A percentile compares a stretch with the other conserved stretches of the same genome.
Evolutionary conservation across 352 stramenopile species (phyloP).

Genomic region (Pythium periplocum): DNA sequence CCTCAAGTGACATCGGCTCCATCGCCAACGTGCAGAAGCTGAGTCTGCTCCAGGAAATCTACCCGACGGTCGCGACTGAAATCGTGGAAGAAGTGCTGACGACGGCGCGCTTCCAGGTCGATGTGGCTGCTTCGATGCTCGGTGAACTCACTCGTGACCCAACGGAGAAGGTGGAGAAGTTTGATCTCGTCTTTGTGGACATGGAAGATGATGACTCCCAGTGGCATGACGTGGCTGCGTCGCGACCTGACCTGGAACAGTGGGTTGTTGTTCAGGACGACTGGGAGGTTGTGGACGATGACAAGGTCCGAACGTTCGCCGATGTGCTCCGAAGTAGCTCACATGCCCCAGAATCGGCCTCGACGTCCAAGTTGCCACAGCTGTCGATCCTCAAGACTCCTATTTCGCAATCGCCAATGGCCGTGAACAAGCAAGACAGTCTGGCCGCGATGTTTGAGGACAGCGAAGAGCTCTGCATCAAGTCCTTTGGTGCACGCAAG

Average conservation of each 20-base stretch:
- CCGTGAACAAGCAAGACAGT: constrained; percentile 6
- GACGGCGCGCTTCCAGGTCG: constrained; percentile 59
- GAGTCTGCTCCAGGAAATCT: constrained; percentile 46
- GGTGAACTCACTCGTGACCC: constrained; percentile 36
- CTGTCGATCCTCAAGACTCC: neutral
- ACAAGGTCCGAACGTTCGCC: constrained; percentile 49
- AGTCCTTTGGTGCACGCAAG: constrained; percentile 62
- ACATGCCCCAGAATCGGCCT: constrained; percentile 1
- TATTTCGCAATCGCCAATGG: constrained; percentile 7
- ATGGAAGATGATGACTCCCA: constrained; percentile 46
- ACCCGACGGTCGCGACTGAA: constrained; percentile 37
- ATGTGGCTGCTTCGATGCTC: constrained; percentile 57
- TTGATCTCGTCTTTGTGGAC: constrained; percentile 31
- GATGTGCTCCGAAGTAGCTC: constrained; percentile 37
- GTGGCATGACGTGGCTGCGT: constrained; percentile 50
- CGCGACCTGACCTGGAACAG: constrained; percentile 20
- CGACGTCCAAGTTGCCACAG: constrained; percentile 12
- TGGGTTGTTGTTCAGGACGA: constrained; percentile 68
- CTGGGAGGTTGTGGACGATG: constrained; percentile 65
- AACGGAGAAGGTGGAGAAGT: neutral
- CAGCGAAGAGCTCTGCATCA: constrained; percentile 23
- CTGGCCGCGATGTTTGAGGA: neutral
- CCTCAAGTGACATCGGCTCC: constrained; percentile 20
- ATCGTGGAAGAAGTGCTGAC: constrained; percentile 56
- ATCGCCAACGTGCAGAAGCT: constrained; percentile 41